These are phyloP conservation scores for Cubamyces lactineus DNA, from an alignment of 768 basidiomycete genomes.

Conservation along the genomic window DNA sequence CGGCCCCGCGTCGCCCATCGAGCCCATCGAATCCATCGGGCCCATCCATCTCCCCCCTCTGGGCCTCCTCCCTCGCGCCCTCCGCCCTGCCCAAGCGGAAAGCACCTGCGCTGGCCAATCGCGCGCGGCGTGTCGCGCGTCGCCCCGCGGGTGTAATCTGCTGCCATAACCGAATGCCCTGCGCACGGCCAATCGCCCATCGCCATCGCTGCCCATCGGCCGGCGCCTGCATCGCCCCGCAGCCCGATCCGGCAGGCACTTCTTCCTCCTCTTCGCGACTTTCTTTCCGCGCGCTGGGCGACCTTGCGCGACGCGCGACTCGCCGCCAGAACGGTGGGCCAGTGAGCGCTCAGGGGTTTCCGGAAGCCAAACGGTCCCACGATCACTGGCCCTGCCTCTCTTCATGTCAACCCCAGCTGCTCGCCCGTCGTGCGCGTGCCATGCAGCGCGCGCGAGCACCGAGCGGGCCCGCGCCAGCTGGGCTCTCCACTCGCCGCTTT, in stretches of 20 bases:
- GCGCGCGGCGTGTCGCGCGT: neutral
- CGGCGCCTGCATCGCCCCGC: neutral
- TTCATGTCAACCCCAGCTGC: slow-evolving; percentile 13
- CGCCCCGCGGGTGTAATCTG: neutral
- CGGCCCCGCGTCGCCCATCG: slow-evolving; percentile 3
- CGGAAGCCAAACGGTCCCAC: slow-evolving; percentile 1
- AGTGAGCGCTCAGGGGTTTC: neutral
- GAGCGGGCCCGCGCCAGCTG: neutral
- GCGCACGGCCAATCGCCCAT: no score
- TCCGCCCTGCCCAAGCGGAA: neutral
- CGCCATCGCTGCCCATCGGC: neutral
- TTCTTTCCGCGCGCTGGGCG: no score
- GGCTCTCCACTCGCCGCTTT: neutral
- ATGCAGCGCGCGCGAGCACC: neutral
- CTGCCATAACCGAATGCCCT: neutral
- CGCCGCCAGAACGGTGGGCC: neutral
- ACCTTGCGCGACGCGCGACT: neutral
- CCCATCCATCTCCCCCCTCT: neutral
- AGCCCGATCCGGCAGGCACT: slow-evolving; percentile 16
- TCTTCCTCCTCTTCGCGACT: no score
- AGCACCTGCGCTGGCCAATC: neutral
- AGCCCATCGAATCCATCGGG: neutral
- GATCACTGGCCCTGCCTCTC: slow-evolving; percentile 10
- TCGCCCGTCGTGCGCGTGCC: neutral
- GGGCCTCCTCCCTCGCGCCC: neutral